Evolutionary conservation across 495 filamentous ascomycete species (phyloP), one percentile per base, ranked within the genome.

Genomic region (Penicillium alfredii): DNA sequence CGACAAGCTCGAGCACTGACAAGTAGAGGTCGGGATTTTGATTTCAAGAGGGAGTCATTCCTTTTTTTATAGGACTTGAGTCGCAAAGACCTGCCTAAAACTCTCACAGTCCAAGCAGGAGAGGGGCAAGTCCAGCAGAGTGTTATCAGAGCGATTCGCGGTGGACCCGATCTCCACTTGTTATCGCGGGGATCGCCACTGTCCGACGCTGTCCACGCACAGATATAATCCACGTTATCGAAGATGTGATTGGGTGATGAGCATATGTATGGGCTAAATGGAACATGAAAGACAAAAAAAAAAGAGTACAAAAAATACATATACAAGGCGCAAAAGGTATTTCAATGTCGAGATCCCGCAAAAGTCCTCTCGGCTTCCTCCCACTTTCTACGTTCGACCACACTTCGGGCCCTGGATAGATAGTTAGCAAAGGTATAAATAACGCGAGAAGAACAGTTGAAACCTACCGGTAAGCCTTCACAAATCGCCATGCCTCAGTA

Each of bases 401-500:
- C 51, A 25, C 56, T 66, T 18, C 68, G 61, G 18, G 66, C 68
- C 16, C 66, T 71, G 25, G 24, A 38, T 18, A 23, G 17, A 17
- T 33, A 12, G 21, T 58, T 33, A 61, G 49, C 31, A 37, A 33
- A 9, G 15, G 18, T 24, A 14, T 38, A 26, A 13, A 32, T 6
- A 11, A 9, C 15, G 19, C 21, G 30, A 42, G 32, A 28, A 28
- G 32, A 35, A 2, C 9, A 30, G 8, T 25, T 2, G 16, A 12
- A 13, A 51, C 45, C 34, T 27, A 70, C 66, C 64, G 58, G 40
- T 67, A 90, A 0, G 92, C 90, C 46, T 80, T 69, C 6, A 85
- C 82, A 49, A 98, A 96, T 49, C 78, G 76, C 92, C 92, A 98
- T 3, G 82, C 86, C 63, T 98, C 92, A 6, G 85, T 83, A 60